Evolutionary conservation across 202 grass and related monocot species (phyloP), one percentile per base, ranked within the genome.

Genomic region (Setaria viridis): DNA sequence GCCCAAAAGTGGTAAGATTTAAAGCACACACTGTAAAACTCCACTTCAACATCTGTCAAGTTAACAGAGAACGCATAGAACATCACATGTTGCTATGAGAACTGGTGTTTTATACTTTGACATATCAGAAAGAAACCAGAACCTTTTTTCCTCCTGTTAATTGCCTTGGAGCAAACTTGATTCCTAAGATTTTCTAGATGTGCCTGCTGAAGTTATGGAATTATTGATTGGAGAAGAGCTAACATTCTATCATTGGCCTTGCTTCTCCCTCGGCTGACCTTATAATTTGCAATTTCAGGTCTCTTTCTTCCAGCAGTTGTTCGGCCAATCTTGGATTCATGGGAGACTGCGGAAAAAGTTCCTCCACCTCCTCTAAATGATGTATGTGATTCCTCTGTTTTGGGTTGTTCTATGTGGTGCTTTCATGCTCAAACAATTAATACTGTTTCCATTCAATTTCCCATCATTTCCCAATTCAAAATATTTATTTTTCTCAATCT

Each of bases 291-390:
- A 46, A 79, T 82, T 82, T 82, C 89, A 99, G 97, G 97, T 85
- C 77, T 99, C 25, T 94, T 99, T 80, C 94, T 99, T 84, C 97
- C 94, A 9, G 94, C 94, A 75, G 88, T 99, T 67, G 94, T 99
- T 60, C 92, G 97, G 55, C 97, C 97, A 70, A 92, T 91, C 4
- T 85, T 99, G 83, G 97, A 99, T 87, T 99, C 97, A 62, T 94
- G 92, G 80, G 88, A 94, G 45, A 90, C 80, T 5, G 92, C 92
- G 3, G 84, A 99, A 79, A 78, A 93, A 89, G 92, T 91, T 41
- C 85, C 87, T 48, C 96, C 87, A 30, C 92, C 92, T 12, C 87
- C 92, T 76, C 69, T 97, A 60, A 90, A 82, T 78, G 97, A 97
- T 86, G 97, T 99, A 97, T 81, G 92, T 29, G 9, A 54, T 70